Evolutionary conservation across 2,329 filamentous ascomycete genomes (phyloP), one percentile per base, ranked within the genome.

Genomic region (Botryotinia convoluta): DNA sequence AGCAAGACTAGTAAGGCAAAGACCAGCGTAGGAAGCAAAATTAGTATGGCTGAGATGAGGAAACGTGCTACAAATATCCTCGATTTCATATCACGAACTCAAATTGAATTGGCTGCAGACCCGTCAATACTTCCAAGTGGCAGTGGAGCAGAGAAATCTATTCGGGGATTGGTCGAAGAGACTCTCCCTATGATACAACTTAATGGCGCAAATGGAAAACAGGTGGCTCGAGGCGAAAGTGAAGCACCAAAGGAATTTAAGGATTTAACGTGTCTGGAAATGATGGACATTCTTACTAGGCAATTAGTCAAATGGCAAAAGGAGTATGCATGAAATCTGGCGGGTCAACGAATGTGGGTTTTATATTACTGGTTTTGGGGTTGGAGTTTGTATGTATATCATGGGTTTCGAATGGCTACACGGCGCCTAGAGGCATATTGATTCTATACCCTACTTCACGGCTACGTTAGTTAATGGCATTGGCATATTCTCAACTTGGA

Each of bases 41-140:
- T 94, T 73, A 95, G 91, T 42, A 93, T 97, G 90, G 91, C 91
- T 74, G 94, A 97, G 80, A 94, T 97, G 89, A 93, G 93, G 83
- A 90, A 93, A 76, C 91, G 94, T 16, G 93, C 95, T 9, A 89
- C 92, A 6, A 92, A 89, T 32, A 97, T 98, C 80, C 87, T 97
- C 74, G 94, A 96, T 77, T 98, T 95, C 80, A 97, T 98, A 76
- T 91, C 92, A 6, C 90, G 93, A 77, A 95, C 94, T 73, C 94
- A 98, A 81, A 87, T 97, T 10, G 95, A 98, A 79, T 88, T 97
- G 83, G 94, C 93, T 2, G 90, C 88, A 44, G 91, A 91, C 82
- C 85, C 83, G 10, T 63, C 57, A 10, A 80, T 82, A 71, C 79
- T 83, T 35, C 82, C 83, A 64, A 81, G 80, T 60, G 81, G 85